Evolutionary conservation across 768 basidiomycete species (phyloP), one percentile per base, ranked within the genome.

Genomic region (Boletus eberwhitei): DNA sequence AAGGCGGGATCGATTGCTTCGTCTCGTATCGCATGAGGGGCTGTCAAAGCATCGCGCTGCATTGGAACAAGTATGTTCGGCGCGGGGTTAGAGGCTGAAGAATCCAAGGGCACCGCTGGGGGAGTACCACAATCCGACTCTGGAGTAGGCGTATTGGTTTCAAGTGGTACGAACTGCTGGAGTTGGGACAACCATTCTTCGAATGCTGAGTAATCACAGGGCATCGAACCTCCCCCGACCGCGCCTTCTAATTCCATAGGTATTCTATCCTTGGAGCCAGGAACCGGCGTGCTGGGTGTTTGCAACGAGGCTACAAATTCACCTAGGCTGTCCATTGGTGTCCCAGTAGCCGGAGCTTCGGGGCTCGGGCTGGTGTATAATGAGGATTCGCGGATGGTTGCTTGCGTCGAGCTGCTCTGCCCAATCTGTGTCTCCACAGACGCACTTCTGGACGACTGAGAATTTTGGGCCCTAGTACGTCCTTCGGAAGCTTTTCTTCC

Each of bases 181-280:
- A 83, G 68, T 45, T 79, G 74, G 48, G 73, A 75, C 67, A 82
- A 71, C 80, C 79, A 82, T 36, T 73, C 77, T 56, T 83, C 77
- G 55, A 79, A 74, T 12, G 75, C 62, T 21, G 70, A 58, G 47
- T 73, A 71, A 58, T 82, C 79, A 38, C 69, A 60, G 14, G 67
- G 17, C 24, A 19, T 35, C 24, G 17, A 13, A 36, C 42, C 38
- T n/a, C 58, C 57, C 32, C 55, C 64, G 31, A 47, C 48, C n/a
- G 38, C 5, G 47, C 48, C 44, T 31, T 53, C 61, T 14, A 49
- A 44, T 50, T 58, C 51, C 42, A 54, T 43, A 45, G 38, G 48
- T 21, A 42, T 52, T 34, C 42, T 36, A 32, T 66, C 65, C 29
- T 39, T 51, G 31, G 51, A 43, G 29, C 46, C 47, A 29, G 38